A percentile compares a stretch with the other conserved stretches of the same genome.
These are phyloP conservation scores for Stephania cephalantha DNA, from an alignment of 164 flowering plant species.

Conservation along the genomic window DNA sequence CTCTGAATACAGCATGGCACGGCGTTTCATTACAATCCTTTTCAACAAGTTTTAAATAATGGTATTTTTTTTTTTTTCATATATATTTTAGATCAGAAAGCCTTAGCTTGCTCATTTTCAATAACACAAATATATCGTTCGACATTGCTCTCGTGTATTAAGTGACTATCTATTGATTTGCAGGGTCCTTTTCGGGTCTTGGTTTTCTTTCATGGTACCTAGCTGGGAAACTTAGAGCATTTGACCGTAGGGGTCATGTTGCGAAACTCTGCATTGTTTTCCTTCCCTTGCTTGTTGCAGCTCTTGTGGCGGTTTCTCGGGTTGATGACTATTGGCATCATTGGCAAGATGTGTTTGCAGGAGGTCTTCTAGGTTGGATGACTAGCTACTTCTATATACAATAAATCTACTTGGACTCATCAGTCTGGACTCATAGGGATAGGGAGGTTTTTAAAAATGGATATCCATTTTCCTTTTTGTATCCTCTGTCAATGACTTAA, in stretches of 20 bases:
- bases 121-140: not conserved
- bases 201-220: conserved; percentile 50
- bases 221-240: conserved; percentile 59
- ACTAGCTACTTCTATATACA: not conserved
- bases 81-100: not conserved
- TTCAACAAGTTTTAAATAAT: not conserved
- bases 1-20: not conserved
- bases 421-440: too few relatives aligned
- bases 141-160: not conserved
- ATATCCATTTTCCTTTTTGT: not conserved
- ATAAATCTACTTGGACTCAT: too few relatives aligned
- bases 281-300: conserved; percentile 54
- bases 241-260: conserved; percentile 61
- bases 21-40: not conserved
- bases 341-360: conserved; percentile 36
- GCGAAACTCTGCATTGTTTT: conserved; percentile 63
- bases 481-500: not conserved
- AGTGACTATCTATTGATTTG: not conserved
- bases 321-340: conserved; percentile 81
- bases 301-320: conserved; percentile 62
- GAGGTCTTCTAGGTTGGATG: conserved; percentile 50
- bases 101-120: not conserved
- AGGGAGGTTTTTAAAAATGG: not conserved
- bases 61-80: not conserved
- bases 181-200: conserved; percentile 81